Evolutionary conservation across 139 green algal species (phyloP), one percentile per base, ranked within the genome.

Genomic region (Coelastrella sp.): DNA sequence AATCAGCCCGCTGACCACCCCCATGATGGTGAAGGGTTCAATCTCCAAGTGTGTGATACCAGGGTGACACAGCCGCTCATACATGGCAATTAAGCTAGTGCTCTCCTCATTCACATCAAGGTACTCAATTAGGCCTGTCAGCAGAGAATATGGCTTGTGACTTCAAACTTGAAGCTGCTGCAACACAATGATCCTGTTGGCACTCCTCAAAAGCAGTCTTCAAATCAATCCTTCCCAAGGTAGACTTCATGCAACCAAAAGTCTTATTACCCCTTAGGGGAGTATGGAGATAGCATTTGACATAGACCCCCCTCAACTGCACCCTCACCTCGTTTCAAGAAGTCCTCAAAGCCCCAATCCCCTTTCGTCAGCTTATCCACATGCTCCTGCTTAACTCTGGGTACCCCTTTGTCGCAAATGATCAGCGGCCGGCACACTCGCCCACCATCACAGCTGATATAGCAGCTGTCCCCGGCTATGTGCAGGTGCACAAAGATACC

Each of bases 21-120:
- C 98, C 87, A 99, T 93, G 85, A 99, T 95, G 4, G 96, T 99
- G 90, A 99, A 99, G 17, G 98, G 97, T 91, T 99, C 97, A 37
- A 99, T 98, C 92, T 99, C 98, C 45, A 99, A 85, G 92, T 99
- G 98, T 4, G 96, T 99, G 19, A 90, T 97, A 21, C 45, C 63
- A 4, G 64, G 15, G 19, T 43, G 62, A 62, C 38, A 60, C 40
- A 51, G 41, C 48, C 21, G 62, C 69, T 98, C 94, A 87, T 98
- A 96, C 86, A 99, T 89, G 35, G 98, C 97, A 38, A 99, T 91
- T 27, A 99, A 89, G 30, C 85, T 89, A 9, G 35, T 53, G n/a
- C 38, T 35, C 94, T 99, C 97, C 91, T 99, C 96, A 83, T 99
- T 99, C 64, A 98, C 95, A 86, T 99, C 97, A 71, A 99, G 91